Conservation (phyloP, 805 yeast genomes). For the Kluyveromyces nonfermentans region DNA sequence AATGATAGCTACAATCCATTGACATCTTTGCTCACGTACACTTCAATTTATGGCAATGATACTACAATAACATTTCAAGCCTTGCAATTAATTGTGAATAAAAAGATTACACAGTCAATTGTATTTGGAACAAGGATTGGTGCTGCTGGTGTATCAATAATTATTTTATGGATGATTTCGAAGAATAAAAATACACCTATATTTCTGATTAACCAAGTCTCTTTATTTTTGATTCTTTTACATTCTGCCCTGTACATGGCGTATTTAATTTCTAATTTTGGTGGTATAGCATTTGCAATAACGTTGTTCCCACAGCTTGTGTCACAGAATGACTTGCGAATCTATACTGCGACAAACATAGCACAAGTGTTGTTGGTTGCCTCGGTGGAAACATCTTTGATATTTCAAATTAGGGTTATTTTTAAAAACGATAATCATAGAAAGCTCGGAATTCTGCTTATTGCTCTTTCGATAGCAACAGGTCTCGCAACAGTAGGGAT, state of each 20-base stretch:
- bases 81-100: constrained; percentile 32
- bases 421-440: constrained; percentile 51
- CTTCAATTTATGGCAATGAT: constrained; percentile 34
- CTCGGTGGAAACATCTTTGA: constrained; percentile 54
- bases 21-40: constrained; percentile 29
- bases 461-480: constrained; percentile 33
- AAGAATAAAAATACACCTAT: constrained; percentile 55
- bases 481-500: constrained; percentile 50
- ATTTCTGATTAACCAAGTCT: constrained; percentile 60
- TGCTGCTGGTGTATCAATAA: constrained; percentile 38
- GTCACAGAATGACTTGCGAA: constrained; percentile 31
- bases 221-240: constrained; percentile 46
- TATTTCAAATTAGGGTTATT: constrained; percentile 63
- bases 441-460: constrained; percentile 32
- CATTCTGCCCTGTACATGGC: constrained; percentile 53
- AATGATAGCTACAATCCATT: constrained; percentile 22
- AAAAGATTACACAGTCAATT: constrained; percentile 32
- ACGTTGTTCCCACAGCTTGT: constrained; percentile 38
- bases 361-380: constrained; percentile 51
- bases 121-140: constrained; percentile 54
- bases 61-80: constrained; percentile 32
- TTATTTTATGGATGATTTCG: constrained; percentile 39
- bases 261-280: constrained; percentile 44
- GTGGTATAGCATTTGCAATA: constrained; percentile 38
- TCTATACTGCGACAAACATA: constrained; percentile 53